Evolutionary conservation across 176 grass and related monocot species (phyloP).

Genomic region (Raddia guianensis): DNA sequence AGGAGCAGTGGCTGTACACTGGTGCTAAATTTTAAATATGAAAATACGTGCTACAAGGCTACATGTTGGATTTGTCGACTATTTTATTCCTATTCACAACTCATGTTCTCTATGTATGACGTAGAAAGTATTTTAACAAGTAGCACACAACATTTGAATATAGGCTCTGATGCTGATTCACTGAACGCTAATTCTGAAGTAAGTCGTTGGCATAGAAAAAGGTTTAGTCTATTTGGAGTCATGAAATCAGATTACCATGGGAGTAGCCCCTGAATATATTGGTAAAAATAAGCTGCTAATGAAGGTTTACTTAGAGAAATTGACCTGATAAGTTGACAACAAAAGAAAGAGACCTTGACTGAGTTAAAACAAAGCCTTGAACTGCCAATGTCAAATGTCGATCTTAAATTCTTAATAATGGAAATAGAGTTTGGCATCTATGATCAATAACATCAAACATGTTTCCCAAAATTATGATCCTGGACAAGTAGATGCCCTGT

Average conservation of each 20-base stretch:
- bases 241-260: conserved; percentile 1
- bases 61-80: not conserved
- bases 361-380: conserved; percentile 10
- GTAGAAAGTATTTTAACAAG: conserved; percentile 36
- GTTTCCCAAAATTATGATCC: conserved; percentile 27
- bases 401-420: conserved; percentile 9
- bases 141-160: not conserved
- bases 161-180: conserved; percentile 1
- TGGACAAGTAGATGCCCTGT: conserved; percentile 18
- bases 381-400: conserved; percentile 9
- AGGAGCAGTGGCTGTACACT: not conserved
- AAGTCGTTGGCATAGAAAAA: not conserved
- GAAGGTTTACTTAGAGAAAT: conserved; percentile 20
- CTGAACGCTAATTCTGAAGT: conserved; percentile 33
- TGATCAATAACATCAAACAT: conserved; percentile 14
- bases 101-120: not conserved
- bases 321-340: conserved; percentile 28
- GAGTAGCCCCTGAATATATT: conserved; percentile 12
- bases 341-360: conserved; percentile 34
- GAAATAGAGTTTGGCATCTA: conserved; percentile 1
- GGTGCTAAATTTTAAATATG: not conserved
- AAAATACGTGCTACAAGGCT: conserved; percentile 1
- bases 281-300: conserved; percentile 37
- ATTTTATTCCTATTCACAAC: conserved; percentile 22
- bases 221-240: conserved; percentile 19